These are phyloP conservation scores for Suillus ampliporus DNA, from an alignment of 768 basidiomycete genomes.

Conservation along the genomic window DNA sequence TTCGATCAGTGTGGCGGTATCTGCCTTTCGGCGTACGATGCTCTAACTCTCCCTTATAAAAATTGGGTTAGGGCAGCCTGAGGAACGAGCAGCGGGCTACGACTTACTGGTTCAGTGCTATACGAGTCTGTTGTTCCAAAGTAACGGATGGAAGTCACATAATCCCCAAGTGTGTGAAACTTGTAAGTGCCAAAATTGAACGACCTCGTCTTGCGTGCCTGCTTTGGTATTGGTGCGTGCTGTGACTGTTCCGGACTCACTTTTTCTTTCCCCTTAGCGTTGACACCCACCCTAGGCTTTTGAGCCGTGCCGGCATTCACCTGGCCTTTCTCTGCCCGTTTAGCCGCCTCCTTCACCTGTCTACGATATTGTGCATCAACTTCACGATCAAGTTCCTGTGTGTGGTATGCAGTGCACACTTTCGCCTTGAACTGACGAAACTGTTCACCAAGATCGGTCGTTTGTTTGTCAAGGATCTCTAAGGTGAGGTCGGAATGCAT, in stretches of 20 bases:
- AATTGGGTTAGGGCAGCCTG: too few species aligned
- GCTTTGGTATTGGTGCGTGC: too few species aligned
- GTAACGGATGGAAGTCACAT: conserved; percentile 24
- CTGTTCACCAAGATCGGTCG: conserved; percentile 24
- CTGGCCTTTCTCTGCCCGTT: too few species aligned
- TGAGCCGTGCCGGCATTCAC: too few species aligned
- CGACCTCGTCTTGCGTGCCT: conserved; percentile 39
- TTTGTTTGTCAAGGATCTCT: conserved; percentile 20
- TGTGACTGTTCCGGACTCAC: too few species aligned
- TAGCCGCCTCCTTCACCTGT: too few species aligned
- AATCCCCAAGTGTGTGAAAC: conserved; percentile 40
- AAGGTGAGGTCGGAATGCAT: conserved; percentile 33
- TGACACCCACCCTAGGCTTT: too few species aligned
- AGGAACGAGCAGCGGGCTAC: too few species aligned
- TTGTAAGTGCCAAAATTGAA: conserved; percentile 30
- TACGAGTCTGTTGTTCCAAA: too few species aligned
- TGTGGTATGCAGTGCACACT: conserved; percentile 28
- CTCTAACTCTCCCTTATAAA: conserved; percentile 21
- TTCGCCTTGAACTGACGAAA: conserved; percentile 29
- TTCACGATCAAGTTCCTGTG: conserved; percentile 28
- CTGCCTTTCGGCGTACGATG: conserved; percentile 10
- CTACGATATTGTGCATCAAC: too few species aligned
- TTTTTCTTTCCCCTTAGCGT: too few species aligned
- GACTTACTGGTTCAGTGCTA: too few species aligned
- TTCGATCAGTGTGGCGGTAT: conserved; percentile 4